Base-by-base conservation (phyloP, 371 early-diverging fungal species). In the Phascolomyces articulosus region DNA sequence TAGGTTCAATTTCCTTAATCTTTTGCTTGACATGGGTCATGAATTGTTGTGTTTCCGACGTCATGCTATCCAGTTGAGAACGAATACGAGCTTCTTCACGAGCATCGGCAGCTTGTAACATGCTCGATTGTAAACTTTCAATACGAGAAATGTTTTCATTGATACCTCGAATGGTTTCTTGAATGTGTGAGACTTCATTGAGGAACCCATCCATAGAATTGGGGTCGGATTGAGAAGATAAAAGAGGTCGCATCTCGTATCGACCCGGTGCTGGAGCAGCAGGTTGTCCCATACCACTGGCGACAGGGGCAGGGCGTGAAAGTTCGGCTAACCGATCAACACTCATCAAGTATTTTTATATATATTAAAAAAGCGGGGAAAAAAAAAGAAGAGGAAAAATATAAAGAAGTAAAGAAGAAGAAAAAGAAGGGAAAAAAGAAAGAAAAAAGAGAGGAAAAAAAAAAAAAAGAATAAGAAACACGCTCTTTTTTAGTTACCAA, bases 171-270 rank as follows among this genome's bases (percentile, higher is more conserved):
- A 82, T 79, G 57, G 63, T 73, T 27, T 82, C 78, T 40, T 78
- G 76, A 16, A 82, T 65, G 47, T 78, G 73, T 10, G 71, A 69
- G 11, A 79, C 63, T 57, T 82, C 69, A 57, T 74, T 72, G 66
- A 82, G 67, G 23, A 71, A 69, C 13, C 72, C 77, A 55, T 82
- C 72, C 55, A 67, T 69, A 16, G 74, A 71, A 21, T 48, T 47
- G 0, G 67, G 64, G 49, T 77, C 73, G 4, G 74, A 71, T 16
- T 61, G 69, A 1, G 73, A 60, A 0, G 76, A 62, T 31, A 82
- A 68, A n/a, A 82, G 66, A 4, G 83, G 83, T 13, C 77, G 71
- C 83, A 82, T 82, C 69, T 82, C 83, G 21, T 74, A 73, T 2
- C 72, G 70, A 3, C 72, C 74, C 24, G 55, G 38, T 24, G 61